Percentiles rank a stretch among this genome's conserved stretches.
phyloP scores from a whole-genome alignment of 2,329 filamentous ascomycete species.

The Colletotrichum graminicola region DNA sequence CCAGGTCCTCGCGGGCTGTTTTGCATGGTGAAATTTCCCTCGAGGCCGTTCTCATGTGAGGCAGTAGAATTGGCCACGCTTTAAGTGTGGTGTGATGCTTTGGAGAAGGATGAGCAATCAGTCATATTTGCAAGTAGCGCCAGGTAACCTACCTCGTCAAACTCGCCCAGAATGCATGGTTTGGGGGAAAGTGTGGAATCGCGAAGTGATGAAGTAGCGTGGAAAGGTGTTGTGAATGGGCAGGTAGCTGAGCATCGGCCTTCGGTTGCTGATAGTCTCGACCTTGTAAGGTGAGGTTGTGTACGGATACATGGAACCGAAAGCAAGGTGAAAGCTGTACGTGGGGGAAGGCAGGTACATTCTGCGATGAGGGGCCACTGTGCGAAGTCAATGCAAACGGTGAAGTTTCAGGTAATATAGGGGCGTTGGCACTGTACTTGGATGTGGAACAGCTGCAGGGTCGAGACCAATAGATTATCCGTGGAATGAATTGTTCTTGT shows the following conservation, averaged over 20 bases:
- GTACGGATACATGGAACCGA: slow-evolving; percentile 15
- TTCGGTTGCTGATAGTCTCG: slow-evolving; percentile 20
- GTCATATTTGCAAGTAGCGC: slow-evolving; percentile 12
- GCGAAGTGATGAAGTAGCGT: neutral
- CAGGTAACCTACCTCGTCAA: slow-evolving; percentile 22
- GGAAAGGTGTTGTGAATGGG: neutral
- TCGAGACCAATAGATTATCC: neutral
- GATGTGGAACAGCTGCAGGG: neutral
- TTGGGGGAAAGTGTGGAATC: neutral
- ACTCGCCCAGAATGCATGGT: slow-evolving; percentile 19
- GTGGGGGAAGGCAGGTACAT: slow-evolving; percentile 30
- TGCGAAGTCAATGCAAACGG: neutral
- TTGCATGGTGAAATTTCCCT: slow-evolving; percentile 24
- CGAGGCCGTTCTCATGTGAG: slow-evolving; percentile 14
- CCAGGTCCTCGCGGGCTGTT: slow-evolving; percentile 17
- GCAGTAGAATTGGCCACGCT: slow-evolving; percentile 20
- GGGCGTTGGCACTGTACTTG: neutral
- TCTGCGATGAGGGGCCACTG: slow-evolving; percentile 37
- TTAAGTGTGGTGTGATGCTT: slow-evolving; percentile 25
- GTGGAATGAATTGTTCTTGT: slow-evolving; percentile 15
- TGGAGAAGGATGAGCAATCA: slow-evolving; percentile 27
- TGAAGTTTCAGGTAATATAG: neutral
- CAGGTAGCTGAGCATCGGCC: neutral
- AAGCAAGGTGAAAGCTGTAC: slow-evolving; percentile 32
- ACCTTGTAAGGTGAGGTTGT: slow-evolving; percentile 7